These are phyloP conservation scores for Fusarium siculi DNA, from an alignment of 2,329 filamentous ascomycete species.

Conservation along the genomic window DNA sequence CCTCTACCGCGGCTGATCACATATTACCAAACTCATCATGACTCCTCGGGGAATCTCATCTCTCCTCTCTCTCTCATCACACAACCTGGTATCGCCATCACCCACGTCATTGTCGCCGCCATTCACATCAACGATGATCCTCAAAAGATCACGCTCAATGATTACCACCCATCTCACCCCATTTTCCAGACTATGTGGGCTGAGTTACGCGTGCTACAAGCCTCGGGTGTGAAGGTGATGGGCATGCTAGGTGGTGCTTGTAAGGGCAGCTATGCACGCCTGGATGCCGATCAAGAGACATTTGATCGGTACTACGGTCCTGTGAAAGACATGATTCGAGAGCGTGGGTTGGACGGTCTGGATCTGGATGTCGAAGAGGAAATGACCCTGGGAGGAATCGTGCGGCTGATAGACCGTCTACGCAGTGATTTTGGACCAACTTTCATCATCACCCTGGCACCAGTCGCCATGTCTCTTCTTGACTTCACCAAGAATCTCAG, in stretches of 20 bases:
- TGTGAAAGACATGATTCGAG: conserved; percentile 71
- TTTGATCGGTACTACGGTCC: conserved; percentile 82
- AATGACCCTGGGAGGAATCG: conserved; percentile 73
- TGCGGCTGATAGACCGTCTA: conserved; percentile 74
- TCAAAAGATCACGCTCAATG: conserved; percentile 79
- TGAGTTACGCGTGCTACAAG: conserved; percentile 78
- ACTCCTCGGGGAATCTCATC: conserved; percentile 55
- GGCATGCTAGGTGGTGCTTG: conserved; percentile 91
- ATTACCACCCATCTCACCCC: conserved; percentile 75
- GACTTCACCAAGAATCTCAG: conserved; percentile 70
- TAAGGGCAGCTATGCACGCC: conserved; percentile 72
- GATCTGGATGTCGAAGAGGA: conserved; percentile 85
- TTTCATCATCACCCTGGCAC: conserved; percentile 85
- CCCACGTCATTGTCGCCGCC: conserved; percentile 87
- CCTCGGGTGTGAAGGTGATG: conserved; percentile 79
- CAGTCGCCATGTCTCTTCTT: conserved; percentile 79
- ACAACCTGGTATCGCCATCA: conserved; percentile 62
- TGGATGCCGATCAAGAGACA: conserved; percentile 64
- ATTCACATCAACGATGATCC: conserved; percentile 81
- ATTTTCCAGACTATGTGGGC: conserved; percentile 80
- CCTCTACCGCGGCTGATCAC: conserved; percentile 60
- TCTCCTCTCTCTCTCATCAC: conserved; percentile 65
- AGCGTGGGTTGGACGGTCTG: conserved; percentile 72
- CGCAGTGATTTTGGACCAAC: conserved; percentile 73
- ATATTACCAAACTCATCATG: conserved; percentile 67